These are phyloP conservation scores for Colletotrichum melonis DNA, from an alignment of 2,329 filamentous ascomycete genomes.

Conservation along the genomic window DNA sequence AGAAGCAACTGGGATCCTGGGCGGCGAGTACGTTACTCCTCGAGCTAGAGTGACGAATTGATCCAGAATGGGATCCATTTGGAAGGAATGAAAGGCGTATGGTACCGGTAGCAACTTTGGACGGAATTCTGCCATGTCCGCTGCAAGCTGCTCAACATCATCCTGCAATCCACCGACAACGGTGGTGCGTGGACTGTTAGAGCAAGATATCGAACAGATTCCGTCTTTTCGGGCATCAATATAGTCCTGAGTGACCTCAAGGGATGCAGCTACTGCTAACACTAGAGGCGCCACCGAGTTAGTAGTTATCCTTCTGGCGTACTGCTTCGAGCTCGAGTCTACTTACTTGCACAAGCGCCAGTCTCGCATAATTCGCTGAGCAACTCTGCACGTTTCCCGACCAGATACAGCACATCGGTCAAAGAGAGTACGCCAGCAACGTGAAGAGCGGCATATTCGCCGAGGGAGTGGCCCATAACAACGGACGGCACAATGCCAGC, in stretches of 20 bases:
- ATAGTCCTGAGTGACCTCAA: not conserved
- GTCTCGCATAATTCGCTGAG: conserved; percentile 44
- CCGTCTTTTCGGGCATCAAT: not conserved
- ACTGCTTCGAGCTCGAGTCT: too few relatives aligned
- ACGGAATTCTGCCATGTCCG: conserved; percentile 41
- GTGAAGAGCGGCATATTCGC: conserved; percentile 48
- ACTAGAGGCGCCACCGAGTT: not conserved
- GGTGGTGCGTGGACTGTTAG: conserved; percentile 38
- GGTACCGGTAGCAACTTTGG: conserved; percentile 47
- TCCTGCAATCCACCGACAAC: conserved; percentile 32
- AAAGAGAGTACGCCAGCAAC: conserved; percentile 45
- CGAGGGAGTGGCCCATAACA: conserved; percentile 50
- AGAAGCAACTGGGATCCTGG: not conserved
- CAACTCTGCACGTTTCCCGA: conserved; percentile 68
- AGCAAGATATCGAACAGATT: not conserved
- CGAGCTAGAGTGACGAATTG: conserved; percentile 56
- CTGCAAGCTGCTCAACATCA: conserved; percentile 54
- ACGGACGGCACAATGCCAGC: conserved; percentile 44
- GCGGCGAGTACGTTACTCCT: not conserved
- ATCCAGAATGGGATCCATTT: conserved; percentile 54
- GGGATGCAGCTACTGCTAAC: not conserved
- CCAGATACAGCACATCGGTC: conserved; percentile 64
- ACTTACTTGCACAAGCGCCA: not conserved
- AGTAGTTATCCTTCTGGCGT: not conserved
- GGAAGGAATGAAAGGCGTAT: conserved; percentile 50